A percentile compares a stretch with the other conserved stretches of the same genome.
phyloP scores from a whole-genome alignment of 2,329 filamentous ascomycete species.

The Sporothrix phasma region DNA sequence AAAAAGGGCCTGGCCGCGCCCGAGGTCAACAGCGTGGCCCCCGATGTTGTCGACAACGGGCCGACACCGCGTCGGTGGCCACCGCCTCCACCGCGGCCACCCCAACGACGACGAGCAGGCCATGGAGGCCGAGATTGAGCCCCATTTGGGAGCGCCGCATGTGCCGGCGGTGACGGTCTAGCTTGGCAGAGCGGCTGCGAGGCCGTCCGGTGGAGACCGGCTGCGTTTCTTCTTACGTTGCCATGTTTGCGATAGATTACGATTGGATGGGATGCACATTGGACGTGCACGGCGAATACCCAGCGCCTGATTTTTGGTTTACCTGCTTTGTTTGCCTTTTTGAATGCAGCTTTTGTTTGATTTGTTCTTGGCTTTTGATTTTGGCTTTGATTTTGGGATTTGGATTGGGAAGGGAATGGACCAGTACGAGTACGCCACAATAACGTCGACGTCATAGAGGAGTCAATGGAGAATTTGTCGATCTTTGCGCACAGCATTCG shows the following conservation, averaged over 20 bases:
- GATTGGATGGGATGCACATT: neutral
- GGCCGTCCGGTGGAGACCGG: neutral
- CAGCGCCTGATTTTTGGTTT: too few species aligned
- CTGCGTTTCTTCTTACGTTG: neutral
- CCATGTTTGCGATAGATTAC: neutral
- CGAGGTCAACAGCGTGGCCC: slow-evolving; percentile 1
- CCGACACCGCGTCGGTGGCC: slow-evolving; percentile 13
- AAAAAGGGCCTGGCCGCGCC: slow-evolving; percentile 12
- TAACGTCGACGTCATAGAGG: too few species aligned
- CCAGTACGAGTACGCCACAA: too few species aligned
- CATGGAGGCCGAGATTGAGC: slow-evolving; percentile 30
- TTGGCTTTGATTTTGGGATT: too few species aligned
- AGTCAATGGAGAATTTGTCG: too few species aligned
- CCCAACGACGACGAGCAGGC: slow-evolving; percentile 24
- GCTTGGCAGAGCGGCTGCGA: neutral
- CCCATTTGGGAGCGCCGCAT: slow-evolving; percentile 15
- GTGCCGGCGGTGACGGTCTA: neutral
- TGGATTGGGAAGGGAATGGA: too few species aligned
- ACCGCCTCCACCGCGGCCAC: neutral
- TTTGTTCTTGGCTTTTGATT: too few species aligned
- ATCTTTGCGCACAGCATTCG: too few species aligned
- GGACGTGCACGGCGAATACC: neutral
- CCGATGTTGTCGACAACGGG: slow-evolving; percentile 16
- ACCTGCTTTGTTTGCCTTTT: neutral
- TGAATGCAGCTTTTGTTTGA: neutral